phyloP scores from a whole-genome alignment of 148 eudicot genomes.

The Cornus controversa region DNA sequence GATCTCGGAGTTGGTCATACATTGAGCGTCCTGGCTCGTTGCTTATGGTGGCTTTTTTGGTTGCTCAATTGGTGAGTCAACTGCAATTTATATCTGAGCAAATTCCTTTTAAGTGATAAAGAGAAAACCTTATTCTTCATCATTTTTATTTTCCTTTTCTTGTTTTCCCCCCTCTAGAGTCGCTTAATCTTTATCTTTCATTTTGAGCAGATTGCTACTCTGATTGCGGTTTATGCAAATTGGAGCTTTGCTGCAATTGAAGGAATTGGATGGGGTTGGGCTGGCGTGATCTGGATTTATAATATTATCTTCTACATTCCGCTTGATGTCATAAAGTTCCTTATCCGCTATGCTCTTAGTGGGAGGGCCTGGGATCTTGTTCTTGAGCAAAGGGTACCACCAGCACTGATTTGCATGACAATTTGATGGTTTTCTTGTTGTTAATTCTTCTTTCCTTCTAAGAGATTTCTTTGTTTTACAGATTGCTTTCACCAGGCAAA shows the following conservation, averaged over 20 bases:
- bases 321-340: conserved; percentile 88
- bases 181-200: not conserved
- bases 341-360: conserved; percentile 76
- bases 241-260: conserved; percentile 94
- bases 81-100: not conserved
- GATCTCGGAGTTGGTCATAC: conserved; percentile 91
- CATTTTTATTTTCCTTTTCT: too few species aligned
- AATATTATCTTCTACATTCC: conserved; percentile 77
- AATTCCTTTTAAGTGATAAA: not conserved
- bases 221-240: conserved; percentile 96
- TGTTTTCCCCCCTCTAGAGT: too few species aligned
- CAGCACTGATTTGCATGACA: not conserved
- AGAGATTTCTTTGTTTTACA: conserved; percentile 18
- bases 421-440: not conserved
- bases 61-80: conserved; percentile 80
- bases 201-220: conserved; percentile 71
- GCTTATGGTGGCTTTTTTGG: conserved; percentile 67
- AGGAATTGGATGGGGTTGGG: conserved; percentile 99
- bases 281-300: conserved; percentile 96
- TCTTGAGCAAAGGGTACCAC: conserved; percentile 81
- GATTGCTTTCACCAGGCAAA: conserved; percentile 87
- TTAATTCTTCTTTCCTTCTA: not conserved
- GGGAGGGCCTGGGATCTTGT: conserved; percentile 99
- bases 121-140: not conserved
- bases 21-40: conserved; percentile 87